Base-by-base conservation (phyloP, 192 early-diverging fungal genomes). In the Funneliformis mosseae region DNA sequence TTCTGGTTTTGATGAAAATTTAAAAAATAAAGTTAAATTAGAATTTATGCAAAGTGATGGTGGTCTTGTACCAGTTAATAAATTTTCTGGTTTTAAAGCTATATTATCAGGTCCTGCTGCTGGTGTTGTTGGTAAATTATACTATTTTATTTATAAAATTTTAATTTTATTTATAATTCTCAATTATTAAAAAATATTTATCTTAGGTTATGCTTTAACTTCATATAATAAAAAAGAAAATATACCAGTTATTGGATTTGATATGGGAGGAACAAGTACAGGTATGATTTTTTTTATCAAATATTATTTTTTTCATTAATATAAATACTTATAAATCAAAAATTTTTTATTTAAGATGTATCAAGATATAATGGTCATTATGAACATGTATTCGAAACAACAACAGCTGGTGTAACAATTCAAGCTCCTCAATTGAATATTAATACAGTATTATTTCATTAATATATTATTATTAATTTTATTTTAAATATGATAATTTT, bases 11-110 rank as follows among this genome's bases (percentile, higher is more conserved):
- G 96, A 98, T 80, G 80, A 82, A 21, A 88, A 89, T 23, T 81
- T 94, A 42, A 78, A 60, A 39, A 89, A 84, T 78, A 86, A 88
- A 48, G 84, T 86, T n/a, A 82, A 81, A 2, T 78, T 91, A 27
- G 94, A 98, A 82, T 98, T 99, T 86, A 99, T 99, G 98, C 96
- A 98, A 84, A 94, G 92, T 62, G 98, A 99, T 83, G 98, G 98
- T 63, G 98, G 98, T 0, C 85, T 99, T 3, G 92, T 95, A 10
- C 94, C 95, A 18, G 95, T 97, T 21, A 86, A 92, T 70, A 86
- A 88, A 61, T 98, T 99, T 79, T 91, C 89, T 11, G 98, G 98
- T 10, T 91, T 96, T 61, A 88, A 90, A 16, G 96, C 97, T 2
- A 96, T 99, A 61, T 87, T 98, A n/a, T 96, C 94, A 16, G 94